phyloP scores from a whole-genome alignment of 441 rosid genomes.

The Manihot esculenta region DNA sequence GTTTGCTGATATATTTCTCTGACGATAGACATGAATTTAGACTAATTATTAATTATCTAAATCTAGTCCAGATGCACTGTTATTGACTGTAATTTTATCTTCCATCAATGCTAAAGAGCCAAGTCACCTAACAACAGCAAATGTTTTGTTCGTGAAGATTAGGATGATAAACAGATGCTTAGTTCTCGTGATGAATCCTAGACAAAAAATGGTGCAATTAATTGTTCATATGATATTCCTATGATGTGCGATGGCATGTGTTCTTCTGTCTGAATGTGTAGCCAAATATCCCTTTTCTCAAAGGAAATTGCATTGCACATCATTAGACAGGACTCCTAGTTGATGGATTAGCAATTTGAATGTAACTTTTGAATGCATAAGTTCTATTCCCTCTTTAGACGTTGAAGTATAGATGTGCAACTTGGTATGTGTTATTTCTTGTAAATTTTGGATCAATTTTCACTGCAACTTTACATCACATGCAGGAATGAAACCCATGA shows the following conservation, averaged over 20 bases:
- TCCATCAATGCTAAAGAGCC: neutral
- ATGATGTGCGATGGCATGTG: neutral
- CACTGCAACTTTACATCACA: conserved; percentile 16
- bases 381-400: conserved; percentile 2
- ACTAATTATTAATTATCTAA: neutral
- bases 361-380: neutral
- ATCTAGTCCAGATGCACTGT: neutral
- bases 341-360: conserved; percentile 7
- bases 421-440: neutral
- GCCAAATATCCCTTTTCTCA: neutral
- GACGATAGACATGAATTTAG: conserved; percentile 3
- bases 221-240: neutral
- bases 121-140: neutral
- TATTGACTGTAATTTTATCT: neutral
- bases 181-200: too few relatives aligned
- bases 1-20: neutral
- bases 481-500: conserved; percentile 99
- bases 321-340: neutral
- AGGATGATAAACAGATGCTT: neutral
- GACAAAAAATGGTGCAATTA: too few relatives aligned
- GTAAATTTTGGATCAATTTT: conserved; percentile 15
- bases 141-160: neutral
- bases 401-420: conserved; percentile 6
- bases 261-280: conserved; percentile 5
- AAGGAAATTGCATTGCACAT: neutral